phyloP scores from a whole-genome alignment of 257 asterid genomes.

The Solanum bukasovii region DNA sequence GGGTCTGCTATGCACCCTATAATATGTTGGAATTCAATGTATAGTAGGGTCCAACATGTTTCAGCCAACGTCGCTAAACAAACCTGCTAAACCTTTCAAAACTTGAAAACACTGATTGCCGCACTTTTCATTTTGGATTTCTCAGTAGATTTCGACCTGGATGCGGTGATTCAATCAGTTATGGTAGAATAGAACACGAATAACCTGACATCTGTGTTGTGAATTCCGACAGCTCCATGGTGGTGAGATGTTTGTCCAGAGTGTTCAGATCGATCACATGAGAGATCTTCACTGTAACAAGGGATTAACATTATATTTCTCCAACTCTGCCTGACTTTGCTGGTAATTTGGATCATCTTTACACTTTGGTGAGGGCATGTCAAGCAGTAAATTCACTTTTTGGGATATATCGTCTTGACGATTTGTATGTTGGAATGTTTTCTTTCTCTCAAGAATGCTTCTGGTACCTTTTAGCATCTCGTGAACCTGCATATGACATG shows the following conservation, averaged over 20 bases:
- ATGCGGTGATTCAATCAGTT: neutral
- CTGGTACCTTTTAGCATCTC: constrained; percentile 72
- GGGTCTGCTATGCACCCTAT: neutral
- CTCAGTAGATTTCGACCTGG: neutral
- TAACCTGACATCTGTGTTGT: neutral
- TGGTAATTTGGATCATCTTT: neutral
- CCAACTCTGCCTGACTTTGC: neutral
- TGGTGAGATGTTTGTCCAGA: neutral
- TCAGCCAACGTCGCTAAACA: neutral
- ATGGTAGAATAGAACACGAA: neutral
- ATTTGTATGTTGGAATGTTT: constrained; percentile 54
- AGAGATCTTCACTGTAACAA: neutral
- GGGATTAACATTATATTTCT: neutral
- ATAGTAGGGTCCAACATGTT: neutral
- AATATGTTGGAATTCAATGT: neutral
- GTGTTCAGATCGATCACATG: neutral
- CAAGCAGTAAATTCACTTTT: constrained; percentile 14
- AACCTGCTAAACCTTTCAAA: neutral
- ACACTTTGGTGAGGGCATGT: constrained; percentile 4
- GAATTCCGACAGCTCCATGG: neutral
- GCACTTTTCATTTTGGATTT: neutral
- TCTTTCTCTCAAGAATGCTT: constrained; percentile 41
- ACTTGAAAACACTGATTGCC: neutral
- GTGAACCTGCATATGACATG: constrained; percentile 35
- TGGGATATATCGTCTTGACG: constrained; percentile 34